These are phyloP conservation scores for Zymoseptoria pseudotritici DNA, from an alignment of 2,329 filamentous ascomycete genomes.

Conservation along the genomic window DNA sequence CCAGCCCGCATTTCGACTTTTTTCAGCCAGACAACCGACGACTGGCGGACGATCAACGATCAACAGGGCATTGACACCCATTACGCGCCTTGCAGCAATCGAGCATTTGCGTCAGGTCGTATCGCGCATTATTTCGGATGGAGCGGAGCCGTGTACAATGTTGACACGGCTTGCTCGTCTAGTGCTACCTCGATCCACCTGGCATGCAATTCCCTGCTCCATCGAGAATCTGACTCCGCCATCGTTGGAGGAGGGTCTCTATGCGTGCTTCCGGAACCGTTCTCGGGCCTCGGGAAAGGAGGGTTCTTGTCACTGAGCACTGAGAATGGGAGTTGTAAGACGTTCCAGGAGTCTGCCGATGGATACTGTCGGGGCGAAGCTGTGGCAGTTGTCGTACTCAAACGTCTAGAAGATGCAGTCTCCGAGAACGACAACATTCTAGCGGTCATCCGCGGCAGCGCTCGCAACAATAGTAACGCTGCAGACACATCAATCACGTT, in stretches of 20 bases:
- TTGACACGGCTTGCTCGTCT: constrained; percentile 19
- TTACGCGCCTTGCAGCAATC: constrained; percentile 9
- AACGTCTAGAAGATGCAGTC: constrained; percentile 27
- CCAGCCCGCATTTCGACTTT: constrained; percentile 25
- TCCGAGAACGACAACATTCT: constrained; percentile 28
- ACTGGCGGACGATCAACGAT: constrained; percentile 23
- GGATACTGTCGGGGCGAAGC: constrained; percentile 28
- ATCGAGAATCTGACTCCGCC: constrained; percentile 15
- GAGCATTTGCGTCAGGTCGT: constrained; percentile 15
- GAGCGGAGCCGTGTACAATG: constrained; percentile 11
- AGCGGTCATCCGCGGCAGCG: constrained; percentile 8
- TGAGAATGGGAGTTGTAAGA: not conserved
- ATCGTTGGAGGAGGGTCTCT: constrained; percentile 3
- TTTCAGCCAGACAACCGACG: constrained; percentile 29
- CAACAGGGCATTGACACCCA: constrained; percentile 19
- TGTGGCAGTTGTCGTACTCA: constrained; percentile 23
- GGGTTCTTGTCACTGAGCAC: too few relatives aligned
- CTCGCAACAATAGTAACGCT: constrained; percentile 12
- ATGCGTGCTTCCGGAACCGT: too few relatives aligned
- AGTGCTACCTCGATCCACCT: constrained; percentile 15
- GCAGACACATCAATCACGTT: constrained; percentile 13
- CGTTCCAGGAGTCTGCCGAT: constrained; percentile 12
- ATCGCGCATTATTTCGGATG: constrained; percentile 19
- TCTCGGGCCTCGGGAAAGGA: too few relatives aligned
- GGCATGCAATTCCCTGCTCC: constrained; percentile 17